A percentile compares a stretch with the other conserved stretches of the same genome.
These are phyloP conservation scores for Oenanthe sinensis DNA, from an alignment of 129 eudicot genomes.

Conservation along the genomic window DNA sequence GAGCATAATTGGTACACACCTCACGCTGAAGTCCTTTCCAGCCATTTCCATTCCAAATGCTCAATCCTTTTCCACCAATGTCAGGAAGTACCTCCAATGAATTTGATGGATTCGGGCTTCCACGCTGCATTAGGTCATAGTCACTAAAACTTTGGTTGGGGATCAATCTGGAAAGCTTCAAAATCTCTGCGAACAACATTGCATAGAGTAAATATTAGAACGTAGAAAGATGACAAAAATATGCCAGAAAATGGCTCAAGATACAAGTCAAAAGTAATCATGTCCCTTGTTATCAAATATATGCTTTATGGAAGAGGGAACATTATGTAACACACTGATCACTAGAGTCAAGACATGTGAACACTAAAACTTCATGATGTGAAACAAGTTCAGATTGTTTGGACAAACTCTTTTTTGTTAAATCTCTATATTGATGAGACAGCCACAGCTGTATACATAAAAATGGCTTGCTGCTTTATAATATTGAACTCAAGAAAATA, in stretches of 20 bases:
- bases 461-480: neutral
- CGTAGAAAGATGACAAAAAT: neutral
- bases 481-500: neutral
- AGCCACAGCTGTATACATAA: neutral
- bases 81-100: constrained; percentile 43
- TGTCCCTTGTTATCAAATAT: neutral
- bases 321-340: neutral
- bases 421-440: neutral
- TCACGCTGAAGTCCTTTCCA: constrained; percentile 62
- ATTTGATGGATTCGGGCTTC: constrained; percentile 74
- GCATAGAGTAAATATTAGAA: neutral
- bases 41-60: constrained; percentile 48
- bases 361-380: neutral
- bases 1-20: constrained; percentile 35
- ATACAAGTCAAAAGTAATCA: neutral
- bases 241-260: neutral
- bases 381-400: neutral
- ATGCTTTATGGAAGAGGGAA: neutral
- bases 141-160: constrained; percentile 46
- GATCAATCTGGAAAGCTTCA: constrained; percentile 49
- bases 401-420: neutral
- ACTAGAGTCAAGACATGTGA: neutral
- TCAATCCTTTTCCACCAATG: constrained; percentile 45
- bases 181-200: constrained; percentile 47
- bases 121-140: constrained; percentile 67